Evolutionary conservation across 441 rosid species (phyloP), one percentile per base, ranked within the genome.

Genomic region (Erodium trifolium): DNA sequence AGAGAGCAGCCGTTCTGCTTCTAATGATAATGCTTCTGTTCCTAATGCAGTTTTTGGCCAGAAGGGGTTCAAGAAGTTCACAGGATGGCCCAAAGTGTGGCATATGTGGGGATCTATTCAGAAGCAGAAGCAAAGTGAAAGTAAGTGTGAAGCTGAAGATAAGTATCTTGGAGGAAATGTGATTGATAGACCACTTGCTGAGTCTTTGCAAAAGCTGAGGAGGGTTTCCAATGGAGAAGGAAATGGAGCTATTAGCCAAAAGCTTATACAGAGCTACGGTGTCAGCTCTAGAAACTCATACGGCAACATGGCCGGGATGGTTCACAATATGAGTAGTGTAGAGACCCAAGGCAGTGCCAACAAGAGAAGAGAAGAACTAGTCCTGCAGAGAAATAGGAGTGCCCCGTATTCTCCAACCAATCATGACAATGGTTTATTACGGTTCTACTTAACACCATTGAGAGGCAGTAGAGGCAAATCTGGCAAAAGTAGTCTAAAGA

Each of bases 361-460:
- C 13, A 79, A 72, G 74, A 76, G 72, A 65, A 79, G 79, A 68
- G 84, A 83, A 63, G 76, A 77, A 45, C 49, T 66, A 70, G 35
- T 67, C 69, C 45, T 71, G 77, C 76, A 59, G 59, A 71, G 73
- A 73, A 76, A 74, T 62, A 68, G 78, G 64, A 73, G 71, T 63
- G 66, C 71, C 49, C 71, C 71, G 3, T 70, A 64, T 63, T 72
- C 75, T 27, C 78, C 80, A 3, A 81, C 75, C 71, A 82, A 78
- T 71, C 68, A 77, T 39, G 87, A 87, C 31, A 82, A 80, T 3
- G 83, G 83, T 17, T 65, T 84, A 34, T 78, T 82, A 39, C 75
- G 86, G 65, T 87, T 84, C 69, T 79, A 85, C 73, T 71, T 85
- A 85, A 85, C 87, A 3, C 92, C 92, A 3, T 71, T 63, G 69